Conservation (phyloP, 441 rosid species). For the Brassica balearica region DNA sequence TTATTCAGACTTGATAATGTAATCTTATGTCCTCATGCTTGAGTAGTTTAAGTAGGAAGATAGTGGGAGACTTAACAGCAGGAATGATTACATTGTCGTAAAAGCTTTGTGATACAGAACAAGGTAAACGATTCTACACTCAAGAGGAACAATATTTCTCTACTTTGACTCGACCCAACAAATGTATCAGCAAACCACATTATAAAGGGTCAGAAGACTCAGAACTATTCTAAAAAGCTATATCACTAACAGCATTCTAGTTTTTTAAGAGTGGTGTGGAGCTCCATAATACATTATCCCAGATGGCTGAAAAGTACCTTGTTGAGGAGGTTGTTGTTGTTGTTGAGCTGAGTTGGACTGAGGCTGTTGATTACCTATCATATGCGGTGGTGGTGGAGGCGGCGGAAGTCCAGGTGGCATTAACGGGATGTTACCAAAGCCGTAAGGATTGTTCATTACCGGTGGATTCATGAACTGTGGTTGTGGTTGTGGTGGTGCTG, state of each 20-base stretch:
- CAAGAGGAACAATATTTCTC: too few species aligned
- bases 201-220: constrained; percentile 39
- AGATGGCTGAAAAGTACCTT: constrained; percentile 66
- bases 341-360: constrained; percentile 48
- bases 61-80: too few species aligned
- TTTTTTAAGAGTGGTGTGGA: constrained; percentile 62
- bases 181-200: constrained; percentile 16
- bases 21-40: not conserved
- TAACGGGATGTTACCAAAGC: constrained; percentile 59
- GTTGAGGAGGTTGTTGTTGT: constrained; percentile 46
- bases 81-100: too few species aligned
- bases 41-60: not conserved
- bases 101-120: too few species aligned
- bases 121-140: too few species aligned
- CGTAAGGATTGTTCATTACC: constrained; percentile 54
- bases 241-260: constrained; percentile 26
- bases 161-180: constrained; percentile 35
- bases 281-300: constrained; percentile 72
- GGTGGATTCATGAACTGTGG: constrained; percentile 66
- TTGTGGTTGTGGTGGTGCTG: constrained; percentile 54
- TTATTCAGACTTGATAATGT: not conserved
- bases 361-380: constrained; percentile 66
- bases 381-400: constrained; percentile 57
- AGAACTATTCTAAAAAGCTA: constrained; percentile 40
- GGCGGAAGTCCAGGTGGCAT: constrained; percentile 67